A percentile compares a stretch with the other conserved stretches of the same genome.
These are phyloP conservation scores for Aspergillus texensis DNA, from an alignment of 2,329 filamentous ascomycete genomes.

Conservation along the genomic window DNA sequence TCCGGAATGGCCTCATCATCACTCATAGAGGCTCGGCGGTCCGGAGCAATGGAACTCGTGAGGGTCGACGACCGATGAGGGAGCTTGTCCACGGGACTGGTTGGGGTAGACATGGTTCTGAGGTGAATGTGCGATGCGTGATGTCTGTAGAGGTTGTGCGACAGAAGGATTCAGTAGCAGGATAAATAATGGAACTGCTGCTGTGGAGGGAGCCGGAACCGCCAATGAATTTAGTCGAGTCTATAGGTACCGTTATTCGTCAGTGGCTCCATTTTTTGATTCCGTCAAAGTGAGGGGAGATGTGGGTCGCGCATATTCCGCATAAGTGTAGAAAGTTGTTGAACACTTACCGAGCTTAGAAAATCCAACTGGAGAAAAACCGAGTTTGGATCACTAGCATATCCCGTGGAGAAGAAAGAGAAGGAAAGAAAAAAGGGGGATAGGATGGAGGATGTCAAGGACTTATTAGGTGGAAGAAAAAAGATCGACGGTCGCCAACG, in stretches of 20 bases:
- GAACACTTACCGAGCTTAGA: background rate
- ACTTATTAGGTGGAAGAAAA: background rate
- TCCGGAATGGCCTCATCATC: conserved; percentile 46
- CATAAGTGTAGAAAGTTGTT: background rate
- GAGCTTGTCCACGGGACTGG: conserved; percentile 35
- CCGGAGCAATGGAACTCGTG: conserved; percentile 30
- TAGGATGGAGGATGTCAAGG: background rate
- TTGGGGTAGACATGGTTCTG: conserved; percentile 30
- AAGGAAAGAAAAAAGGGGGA: background rate
- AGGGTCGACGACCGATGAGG: conserved; percentile 39
- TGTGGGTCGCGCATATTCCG: background rate
- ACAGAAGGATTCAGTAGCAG: background rate
- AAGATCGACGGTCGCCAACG: conserved; percentile 4
- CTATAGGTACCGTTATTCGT: conserved; percentile 8
- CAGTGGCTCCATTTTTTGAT: conserved; percentile 3
- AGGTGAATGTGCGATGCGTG: background rate
- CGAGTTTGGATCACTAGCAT: background rate
- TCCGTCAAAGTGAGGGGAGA: conserved; percentile 4
- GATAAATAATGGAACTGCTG: background rate
- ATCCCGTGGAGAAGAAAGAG: background rate
- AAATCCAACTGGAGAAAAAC: background rate
- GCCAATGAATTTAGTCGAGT: conserved; percentile 9
- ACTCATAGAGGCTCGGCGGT: conserved; percentile 38
- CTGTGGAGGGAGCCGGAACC: conserved; percentile 13
- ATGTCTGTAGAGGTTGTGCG: background rate